Conservation (phyloP, 495 filamentous ascomycete genomes). For the Aspergillus wentii region DNA sequence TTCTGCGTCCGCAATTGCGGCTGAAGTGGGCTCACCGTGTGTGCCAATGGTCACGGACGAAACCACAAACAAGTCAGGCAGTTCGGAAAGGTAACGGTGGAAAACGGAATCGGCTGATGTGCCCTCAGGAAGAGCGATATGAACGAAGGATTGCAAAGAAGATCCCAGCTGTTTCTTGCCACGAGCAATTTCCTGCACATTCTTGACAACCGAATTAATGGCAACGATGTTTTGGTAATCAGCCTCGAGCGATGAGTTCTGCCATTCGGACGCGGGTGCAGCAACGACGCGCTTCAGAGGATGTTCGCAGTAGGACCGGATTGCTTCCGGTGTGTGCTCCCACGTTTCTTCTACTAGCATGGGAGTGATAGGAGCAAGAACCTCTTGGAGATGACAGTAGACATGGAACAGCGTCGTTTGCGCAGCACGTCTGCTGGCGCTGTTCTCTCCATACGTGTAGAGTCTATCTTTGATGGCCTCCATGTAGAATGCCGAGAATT, state of each 20-base stretch:
- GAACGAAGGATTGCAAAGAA: slow-evolving; percentile 65
- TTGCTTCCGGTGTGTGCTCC: slow-evolving; percentile 62
- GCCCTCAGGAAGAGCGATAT: slow-evolving; percentile 33
- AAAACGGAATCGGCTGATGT: slow-evolving; percentile 30
- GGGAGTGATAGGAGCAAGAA: slow-evolving; percentile 78
- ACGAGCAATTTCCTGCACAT: slow-evolving; percentile 63
- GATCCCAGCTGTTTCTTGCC: slow-evolving; percentile 62
- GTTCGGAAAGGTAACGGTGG: slow-evolving; percentile 52
- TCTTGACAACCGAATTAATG: slow-evolving; percentile 59
- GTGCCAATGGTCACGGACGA: slow-evolving; percentile 55
- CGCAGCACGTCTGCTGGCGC: slow-evolving; percentile 43
- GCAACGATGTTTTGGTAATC: slow-evolving; percentile 56
- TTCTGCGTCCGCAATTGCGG: slow-evolving; percentile 22
- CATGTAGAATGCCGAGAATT: slow-evolving; percentile 91
- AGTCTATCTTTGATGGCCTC: slow-evolving; percentile 86
- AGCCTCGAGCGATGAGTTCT: slow-evolving; percentile 28
- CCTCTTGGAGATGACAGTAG: slow-evolving; percentile 63
- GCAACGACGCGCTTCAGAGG: slow-evolving; percentile 36
- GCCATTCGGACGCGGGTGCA: slow-evolving; percentile 28
- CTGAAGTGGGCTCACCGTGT: slow-evolving; percentile 20
- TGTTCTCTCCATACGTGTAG: slow-evolving; percentile 68
- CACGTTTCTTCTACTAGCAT: slow-evolving; percentile 84
- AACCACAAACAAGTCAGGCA: slow-evolving; percentile 73
- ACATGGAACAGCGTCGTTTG: slow-evolving; percentile 70
- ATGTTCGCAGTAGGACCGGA: slow-evolving; percentile 49